These are phyloP conservation scores for Thraustochytrium striatum DNA, from an alignment of 352 stramenopile species.

Conservation along the genomic window DNA sequence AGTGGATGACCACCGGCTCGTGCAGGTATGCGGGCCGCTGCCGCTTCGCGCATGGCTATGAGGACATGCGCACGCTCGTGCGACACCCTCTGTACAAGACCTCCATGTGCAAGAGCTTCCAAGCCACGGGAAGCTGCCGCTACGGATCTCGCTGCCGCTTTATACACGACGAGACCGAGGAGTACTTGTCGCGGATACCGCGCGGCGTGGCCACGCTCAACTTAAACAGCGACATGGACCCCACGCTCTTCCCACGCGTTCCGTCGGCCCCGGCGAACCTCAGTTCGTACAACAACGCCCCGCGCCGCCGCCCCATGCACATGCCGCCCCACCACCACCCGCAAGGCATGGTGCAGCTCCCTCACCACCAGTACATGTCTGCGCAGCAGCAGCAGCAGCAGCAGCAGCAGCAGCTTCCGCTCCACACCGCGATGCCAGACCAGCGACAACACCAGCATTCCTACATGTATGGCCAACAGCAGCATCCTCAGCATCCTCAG, in stretches of 20 bases:
- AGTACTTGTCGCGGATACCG: conserved; percentile 21
- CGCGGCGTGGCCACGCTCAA: conserved; percentile 37
- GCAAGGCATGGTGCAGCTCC: too few relatives aligned
- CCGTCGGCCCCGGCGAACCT: conserved; percentile 27
- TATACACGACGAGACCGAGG: conserved; percentile 63
- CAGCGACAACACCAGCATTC: background rate
- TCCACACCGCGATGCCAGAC: too few relatives aligned
- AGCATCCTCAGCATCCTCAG: background rate
- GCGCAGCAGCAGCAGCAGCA: background rate
- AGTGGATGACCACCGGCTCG: conserved; percentile 73
- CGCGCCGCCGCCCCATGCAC: background rate
- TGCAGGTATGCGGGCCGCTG: conserved; percentile 76
- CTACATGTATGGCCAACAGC: background rate
- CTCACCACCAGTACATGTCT: background rate
- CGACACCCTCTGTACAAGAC: conserved; percentile 85
- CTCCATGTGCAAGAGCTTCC: conserved; percentile 76
- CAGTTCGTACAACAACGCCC: conserved; percentile 2
- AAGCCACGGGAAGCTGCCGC: conserved; percentile 73
- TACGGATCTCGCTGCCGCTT: conserved; percentile 79
- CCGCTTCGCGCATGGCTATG: conserved; percentile 77
- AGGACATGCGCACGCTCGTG: conserved; percentile 73
- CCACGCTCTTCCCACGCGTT: background rate
- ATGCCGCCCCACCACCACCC: background rate
- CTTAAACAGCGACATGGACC: background rate
- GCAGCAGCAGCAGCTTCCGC: background rate